These are phyloP conservation scores for Leccinum incarnatum DNA, from an alignment of 768 basidiomycete genomes.

Conservation along the genomic window DNA sequence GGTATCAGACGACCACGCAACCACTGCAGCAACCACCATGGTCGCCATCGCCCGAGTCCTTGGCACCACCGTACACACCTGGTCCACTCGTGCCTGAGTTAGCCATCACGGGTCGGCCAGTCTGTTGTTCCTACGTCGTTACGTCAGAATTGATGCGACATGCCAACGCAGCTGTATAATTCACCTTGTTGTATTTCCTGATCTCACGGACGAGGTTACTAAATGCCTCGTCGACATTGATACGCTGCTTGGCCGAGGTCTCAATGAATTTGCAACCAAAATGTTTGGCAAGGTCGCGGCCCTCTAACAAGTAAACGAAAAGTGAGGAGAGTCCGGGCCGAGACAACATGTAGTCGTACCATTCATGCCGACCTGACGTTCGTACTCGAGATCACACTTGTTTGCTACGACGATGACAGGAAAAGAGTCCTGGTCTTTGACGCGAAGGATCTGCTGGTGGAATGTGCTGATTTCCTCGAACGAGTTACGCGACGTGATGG, in stretches of 20 bases:
- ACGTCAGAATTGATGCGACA: constrained; percentile 9
- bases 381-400: constrained; percentile 94
- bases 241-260: constrained; percentile 93
- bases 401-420: constrained; percentile 98
- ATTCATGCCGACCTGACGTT: constrained; percentile 93
- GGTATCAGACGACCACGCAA: constrained; percentile 55
- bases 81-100: constrained; percentile 41
- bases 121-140: constrained; percentile 64
- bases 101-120: constrained; percentile 62
- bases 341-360: constrained; percentile 45
- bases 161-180: constrained; percentile 10
- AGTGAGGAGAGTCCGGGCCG: background rate
- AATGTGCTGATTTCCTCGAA: constrained; percentile 97
- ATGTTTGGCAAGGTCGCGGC: constrained; percentile 92
- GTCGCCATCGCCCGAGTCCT: constrained; percentile 50
- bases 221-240: constrained; percentile 97
- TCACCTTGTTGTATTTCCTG: constrained; percentile 88
- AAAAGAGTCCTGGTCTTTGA: constrained; percentile 95
- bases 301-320: constrained; percentile 59
- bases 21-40: constrained; percentile 62
- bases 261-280: constrained; percentile 95
- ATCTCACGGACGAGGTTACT: constrained; percentile 91
- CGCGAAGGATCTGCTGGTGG: constrained; percentile 93
- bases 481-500: constrained; percentile 95
- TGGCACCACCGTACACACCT: constrained; percentile 46